Base-by-base conservation (phyloP, 768 basidiomycete genomes). In the Roridomyces roridus region DNA sequence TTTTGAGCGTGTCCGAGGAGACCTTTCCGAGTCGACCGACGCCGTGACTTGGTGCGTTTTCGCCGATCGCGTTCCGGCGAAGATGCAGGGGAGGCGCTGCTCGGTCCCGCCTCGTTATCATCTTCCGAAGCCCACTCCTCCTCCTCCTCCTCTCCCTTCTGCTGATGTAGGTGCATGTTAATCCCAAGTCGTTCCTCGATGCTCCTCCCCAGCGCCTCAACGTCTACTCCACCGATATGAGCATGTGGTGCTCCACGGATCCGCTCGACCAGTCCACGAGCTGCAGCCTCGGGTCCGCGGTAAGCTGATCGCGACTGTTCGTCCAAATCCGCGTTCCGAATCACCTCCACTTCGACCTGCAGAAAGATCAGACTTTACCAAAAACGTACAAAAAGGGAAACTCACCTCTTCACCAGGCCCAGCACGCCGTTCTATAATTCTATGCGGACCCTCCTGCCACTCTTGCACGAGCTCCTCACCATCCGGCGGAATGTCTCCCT, bases 391-490 rank as follows among this genome's bases (percentile, higher is more conserved):
- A 20, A 41, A 15, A 20, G 24, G 10, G 35, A 37, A 46, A 67
- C 83, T n/a, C 52, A 91, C 90, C 75, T 91, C 91, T 53, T 85
- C 84, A 21, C 85, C 87, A 5, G 83, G 82, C 2, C 82, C 82
- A 5, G 62, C 66, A 10, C 81, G 79, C 34, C 81, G 74, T 66
- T 94, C 92, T 26, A 92, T 75, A 41, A 94, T 69, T 28, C 77
- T 77, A 67, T 88, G 82, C 26, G 81, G 77, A 3, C 90, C 90
- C 66, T 94, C 91, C 66, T 79, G 77, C 86, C 89, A 94, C 65
- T 91, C 87, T 23, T 76, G 61, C 4, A 76, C 61, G 10, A 68
- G 56, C 39, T 73, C 79, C 2, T 60, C 69, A 17, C 83, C 81
- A 57, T 85, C 81, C 2, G 82, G 80, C 10, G 73, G 74, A 7